phyloP scores from a whole-genome alignment of 2,329 filamentous ascomycete genomes.

The Clarireedia monteithiana region DNA sequence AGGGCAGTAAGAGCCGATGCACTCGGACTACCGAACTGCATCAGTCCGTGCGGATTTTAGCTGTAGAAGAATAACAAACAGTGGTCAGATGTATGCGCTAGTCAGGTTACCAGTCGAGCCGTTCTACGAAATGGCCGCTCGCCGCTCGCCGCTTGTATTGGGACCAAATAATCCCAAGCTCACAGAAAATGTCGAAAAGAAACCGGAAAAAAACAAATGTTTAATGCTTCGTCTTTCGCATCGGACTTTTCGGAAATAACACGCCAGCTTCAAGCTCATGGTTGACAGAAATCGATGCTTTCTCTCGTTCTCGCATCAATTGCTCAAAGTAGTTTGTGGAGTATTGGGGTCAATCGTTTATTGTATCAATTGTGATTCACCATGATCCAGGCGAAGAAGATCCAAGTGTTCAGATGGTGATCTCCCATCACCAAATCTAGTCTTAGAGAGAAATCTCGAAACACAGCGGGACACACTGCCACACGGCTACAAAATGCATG shows the following conservation, averaged over 20 bases:
- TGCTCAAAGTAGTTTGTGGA: slow-evolving; percentile 7
- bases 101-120: slow-evolving; percentile 17
- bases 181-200: slow-evolving; percentile 3
- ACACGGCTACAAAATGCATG: slow-evolving; percentile 13
- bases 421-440: slow-evolving; percentile 13
- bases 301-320: not conserved
- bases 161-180: slow-evolving; percentile 19
- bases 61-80: not conserved
- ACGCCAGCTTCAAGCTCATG: slow-evolving; percentile 2
- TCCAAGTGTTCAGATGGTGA: slow-evolving; percentile 28
- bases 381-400: slow-evolving; percentile 20
- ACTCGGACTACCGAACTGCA: slow-evolving; percentile 24
- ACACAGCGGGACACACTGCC: slow-evolving; percentile 17
- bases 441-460: slow-evolving; percentile 20
- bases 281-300: not conserved
- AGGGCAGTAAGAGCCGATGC: slow-evolving; percentile 2
- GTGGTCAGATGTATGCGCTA: slow-evolving; percentile 21
- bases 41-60: slow-evolving; percentile 19
- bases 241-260: not conserved
- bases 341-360: slow-evolving; percentile 8
- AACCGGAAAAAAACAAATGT: not conserved
- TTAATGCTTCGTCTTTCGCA: not conserved
- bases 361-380: slow-evolving; percentile 25
- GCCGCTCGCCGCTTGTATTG: not conserved
- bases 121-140: slow-evolving; percentile 12